These are phyloP conservation scores for Apiospora rasikravindrae DNA, from an alignment of 2,329 filamentous ascomycete species.

Conservation along the genomic window DNA sequence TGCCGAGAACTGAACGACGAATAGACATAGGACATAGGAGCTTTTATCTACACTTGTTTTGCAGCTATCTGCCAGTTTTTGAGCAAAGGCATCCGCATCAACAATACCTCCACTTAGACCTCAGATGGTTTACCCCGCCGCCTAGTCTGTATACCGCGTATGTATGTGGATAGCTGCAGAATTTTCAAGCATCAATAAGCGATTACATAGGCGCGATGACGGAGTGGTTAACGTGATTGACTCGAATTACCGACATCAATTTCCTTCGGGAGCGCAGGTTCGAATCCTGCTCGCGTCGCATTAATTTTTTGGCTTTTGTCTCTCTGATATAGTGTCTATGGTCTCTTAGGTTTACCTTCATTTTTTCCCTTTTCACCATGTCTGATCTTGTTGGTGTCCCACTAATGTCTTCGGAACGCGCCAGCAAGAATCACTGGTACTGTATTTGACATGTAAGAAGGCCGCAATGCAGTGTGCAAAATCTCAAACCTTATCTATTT, in stretches of 20 bases:
- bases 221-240: slow-evolving; percentile 23
- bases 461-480: too few species aligned
- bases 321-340: background rate
- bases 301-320: background rate
- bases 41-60: too few species aligned
- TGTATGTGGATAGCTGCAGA: background rate
- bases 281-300: slow-evolving; percentile 35
- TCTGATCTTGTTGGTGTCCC: background rate
- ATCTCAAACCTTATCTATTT: background rate
- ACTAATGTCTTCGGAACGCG: background rate
- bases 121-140: too few species aligned
- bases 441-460: too few species aligned
- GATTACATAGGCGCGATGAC: background rate
- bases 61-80: too few species aligned
- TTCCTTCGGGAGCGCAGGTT: slow-evolving; percentile 36
- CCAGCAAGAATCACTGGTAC: too few species aligned
- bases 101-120: too few species aligned
- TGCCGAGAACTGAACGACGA: too few species aligned
- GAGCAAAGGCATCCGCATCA: too few species aligned
- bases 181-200: background rate
- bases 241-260: slow-evolving; percentile 31
- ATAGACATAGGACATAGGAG: too few species aligned
- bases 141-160: background rate
- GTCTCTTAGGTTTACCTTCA: background rate
- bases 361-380: background rate